Percentiles rank a stretch among this genome's conserved stretches.
Conservation (phyloP, 176 grass and related monocot genomes). For the Paspalum notatum region DNA sequence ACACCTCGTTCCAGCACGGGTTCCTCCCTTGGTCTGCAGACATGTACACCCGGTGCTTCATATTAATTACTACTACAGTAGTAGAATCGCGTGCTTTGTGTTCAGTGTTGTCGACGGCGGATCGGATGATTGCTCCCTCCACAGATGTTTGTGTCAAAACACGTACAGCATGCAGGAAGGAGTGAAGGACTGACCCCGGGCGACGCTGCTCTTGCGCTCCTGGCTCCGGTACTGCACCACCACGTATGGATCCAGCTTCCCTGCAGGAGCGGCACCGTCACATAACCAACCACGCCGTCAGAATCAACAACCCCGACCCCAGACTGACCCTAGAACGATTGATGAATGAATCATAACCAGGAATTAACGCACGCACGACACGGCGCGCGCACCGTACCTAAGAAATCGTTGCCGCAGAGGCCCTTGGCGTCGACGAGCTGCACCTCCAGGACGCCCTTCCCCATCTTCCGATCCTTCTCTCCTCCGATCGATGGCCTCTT, state of each 20-base stretch:
- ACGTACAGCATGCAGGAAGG: background rate
- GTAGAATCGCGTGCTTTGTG: too few species aligned
- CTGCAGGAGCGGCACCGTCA: constrained; percentile 53
- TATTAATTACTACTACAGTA: background rate
- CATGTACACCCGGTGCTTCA: background rate
- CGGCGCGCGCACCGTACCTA: constrained; percentile 49
- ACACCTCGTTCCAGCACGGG: constrained; percentile 87
- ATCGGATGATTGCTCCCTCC: too few species aligned
- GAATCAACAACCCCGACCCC: background rate
- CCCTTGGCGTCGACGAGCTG: constrained; percentile 79
- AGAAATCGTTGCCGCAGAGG: constrained; percentile 63
- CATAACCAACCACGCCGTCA: background rate
- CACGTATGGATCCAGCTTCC: constrained; percentile 86
- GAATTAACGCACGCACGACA: background rate
- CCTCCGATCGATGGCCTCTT: background rate
- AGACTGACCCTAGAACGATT: too few species aligned
- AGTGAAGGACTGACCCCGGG: constrained; percentile 40
- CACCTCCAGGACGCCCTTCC: constrained; percentile 75
- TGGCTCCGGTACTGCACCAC: constrained; percentile 74
- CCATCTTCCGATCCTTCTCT: constrained; percentile 44
- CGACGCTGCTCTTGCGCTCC: constrained; percentile 78
- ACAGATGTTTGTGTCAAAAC: too few species aligned
- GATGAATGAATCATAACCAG: background rate
- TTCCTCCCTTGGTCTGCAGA: constrained; percentile 66
- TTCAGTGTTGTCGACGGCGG: too few species aligned